Evolutionary conservation across 768 basidiomycete species (phyloP).

Genomic region (Trametes punicea): DNA sequence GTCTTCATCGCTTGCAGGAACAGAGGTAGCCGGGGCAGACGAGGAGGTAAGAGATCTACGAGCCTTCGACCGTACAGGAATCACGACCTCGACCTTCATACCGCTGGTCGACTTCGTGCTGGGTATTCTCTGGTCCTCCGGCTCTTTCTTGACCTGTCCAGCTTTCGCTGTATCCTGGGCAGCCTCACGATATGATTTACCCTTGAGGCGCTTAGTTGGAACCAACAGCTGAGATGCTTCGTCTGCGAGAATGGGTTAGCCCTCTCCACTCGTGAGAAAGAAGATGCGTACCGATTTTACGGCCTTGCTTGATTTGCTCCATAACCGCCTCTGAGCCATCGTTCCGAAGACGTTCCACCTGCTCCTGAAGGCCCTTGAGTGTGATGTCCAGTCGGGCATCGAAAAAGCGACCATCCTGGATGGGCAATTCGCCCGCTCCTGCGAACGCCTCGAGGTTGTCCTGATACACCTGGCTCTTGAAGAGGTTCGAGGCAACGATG

Average conservation of each 20-base stretch:
- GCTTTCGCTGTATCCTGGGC: constrained; percentile 32
- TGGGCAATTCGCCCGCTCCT: constrained; percentile 64
- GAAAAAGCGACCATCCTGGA: constrained; percentile 86
- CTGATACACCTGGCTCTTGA: constrained; percentile 72
- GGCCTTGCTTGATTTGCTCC: constrained; percentile 60
- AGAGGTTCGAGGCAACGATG: constrained; percentile 82
- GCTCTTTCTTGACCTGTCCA: background rate
- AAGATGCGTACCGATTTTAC: constrained; percentile 50
- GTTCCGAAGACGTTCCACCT: constrained; percentile 65
- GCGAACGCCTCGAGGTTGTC: constrained; percentile 73
- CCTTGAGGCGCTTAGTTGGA: constrained; percentile 68
- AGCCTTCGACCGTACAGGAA: constrained; percentile 32
- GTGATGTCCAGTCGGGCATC: constrained; percentile 72
- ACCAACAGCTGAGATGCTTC: constrained; percentile 46
- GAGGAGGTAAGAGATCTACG: constrained; percentile 22
- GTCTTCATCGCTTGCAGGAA: constrained; percentile 38
- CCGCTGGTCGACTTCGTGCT: constrained; percentile 24
- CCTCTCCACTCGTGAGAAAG: too few species aligned
- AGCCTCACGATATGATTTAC: constrained; percentile 68
- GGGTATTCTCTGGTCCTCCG: background rate
- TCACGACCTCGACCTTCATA: constrained; percentile 55
- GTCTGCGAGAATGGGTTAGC: constrained; percentile 37
- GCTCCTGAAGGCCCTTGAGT: constrained; percentile 52
- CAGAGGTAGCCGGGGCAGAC: constrained; percentile 29
- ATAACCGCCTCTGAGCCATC: constrained; percentile 62